phyloP scores from a whole-genome alignment of 108 stramenopile species.

The Cyclotella distinguenda region DNA sequence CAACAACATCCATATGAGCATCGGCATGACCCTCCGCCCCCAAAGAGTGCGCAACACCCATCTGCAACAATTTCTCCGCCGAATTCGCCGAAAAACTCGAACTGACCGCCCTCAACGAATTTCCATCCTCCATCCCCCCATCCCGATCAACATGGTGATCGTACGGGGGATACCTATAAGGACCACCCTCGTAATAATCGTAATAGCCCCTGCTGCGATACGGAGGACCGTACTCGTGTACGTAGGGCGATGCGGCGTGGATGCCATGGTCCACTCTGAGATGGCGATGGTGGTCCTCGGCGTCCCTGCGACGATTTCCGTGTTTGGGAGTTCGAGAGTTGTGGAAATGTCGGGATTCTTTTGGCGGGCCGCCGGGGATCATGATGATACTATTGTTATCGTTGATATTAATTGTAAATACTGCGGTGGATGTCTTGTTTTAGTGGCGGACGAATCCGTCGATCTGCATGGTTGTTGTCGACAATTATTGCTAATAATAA shows the following conservation, averaged over 20 bases:
- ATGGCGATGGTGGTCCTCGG: background rate
- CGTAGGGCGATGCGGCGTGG: constrained; percentile 2
- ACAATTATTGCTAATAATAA: background rate
- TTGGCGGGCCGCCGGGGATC: background rate
- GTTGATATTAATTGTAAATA: background rate
- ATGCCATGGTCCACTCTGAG: background rate
- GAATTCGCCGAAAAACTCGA: constrained; percentile 16
- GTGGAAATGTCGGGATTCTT: background rate
- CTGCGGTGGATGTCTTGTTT: background rate
- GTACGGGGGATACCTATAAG: background rate
- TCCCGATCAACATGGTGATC: background rate
- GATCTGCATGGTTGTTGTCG: background rate
- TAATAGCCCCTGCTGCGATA: background rate
- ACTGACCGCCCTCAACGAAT: constrained; percentile 5
- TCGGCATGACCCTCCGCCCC: background rate
- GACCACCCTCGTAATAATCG: constrained; percentile 10
- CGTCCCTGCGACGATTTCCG: constrained; percentile 3
- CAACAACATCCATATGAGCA: no score
- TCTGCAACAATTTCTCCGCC: background rate
- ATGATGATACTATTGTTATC: background rate
- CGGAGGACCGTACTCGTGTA: background rate
- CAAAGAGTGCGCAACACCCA: no score
- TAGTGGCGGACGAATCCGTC: background rate
- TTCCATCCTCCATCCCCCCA: background rate
- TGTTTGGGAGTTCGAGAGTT: constrained; percentile 17